Evolutionary conservation across 257 asterid genomes (phyloP), one percentile per base, ranked within the genome.

Genomic region (Marsdenia floribunda): DNA sequence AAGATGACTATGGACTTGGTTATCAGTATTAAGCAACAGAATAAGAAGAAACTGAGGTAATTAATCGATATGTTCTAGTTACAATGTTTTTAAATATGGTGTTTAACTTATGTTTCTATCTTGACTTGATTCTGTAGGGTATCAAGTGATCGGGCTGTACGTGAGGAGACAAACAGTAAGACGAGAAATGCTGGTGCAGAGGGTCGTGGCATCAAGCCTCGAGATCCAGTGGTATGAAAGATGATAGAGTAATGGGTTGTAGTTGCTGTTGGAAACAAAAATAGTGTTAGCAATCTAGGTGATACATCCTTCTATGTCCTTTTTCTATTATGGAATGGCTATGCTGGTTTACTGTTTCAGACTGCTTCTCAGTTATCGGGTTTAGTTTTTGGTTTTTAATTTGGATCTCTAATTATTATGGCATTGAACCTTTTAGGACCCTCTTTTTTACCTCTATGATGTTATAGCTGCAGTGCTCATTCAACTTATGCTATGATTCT

Each of bases 1-100:
- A 86, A 81, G 53, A 89, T 82, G 90, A 85, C 98, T n/a, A 82
- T 91, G 89, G 93, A 90, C 82, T 78, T 90, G 82, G 97, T 91
- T 74, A 88, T 79, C 80, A 81, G 76, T 75, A 93, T 93, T 76
- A 93, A 90, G 82, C 83, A 83, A 77, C 91, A 88, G 72, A 93
- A 88, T 76, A 85, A 72, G 63, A 89, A 82, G 87, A 88, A 83
- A 83, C 87, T 70, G 66, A 84, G 85, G 96, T 88, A 80, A 84
- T 83, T 79, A 65, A 79, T 35, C 13, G 22, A 4, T 50, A 60
- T 66, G 37, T 33, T 29, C 26, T 63, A 40, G 38, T 67, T 29
- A 73, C 21, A 50, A 72, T 26, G 44, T 46, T 79, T 79, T 37
- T 29, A 70, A 60, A 64, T 75, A 50, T 71, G 61, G 47, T 19